Evolutionary conservation across 2,329 filamentous ascomycete species (phyloP), one percentile per base, ranked within the genome.

Genomic region (Clonostachys rhizophaga): DNA sequence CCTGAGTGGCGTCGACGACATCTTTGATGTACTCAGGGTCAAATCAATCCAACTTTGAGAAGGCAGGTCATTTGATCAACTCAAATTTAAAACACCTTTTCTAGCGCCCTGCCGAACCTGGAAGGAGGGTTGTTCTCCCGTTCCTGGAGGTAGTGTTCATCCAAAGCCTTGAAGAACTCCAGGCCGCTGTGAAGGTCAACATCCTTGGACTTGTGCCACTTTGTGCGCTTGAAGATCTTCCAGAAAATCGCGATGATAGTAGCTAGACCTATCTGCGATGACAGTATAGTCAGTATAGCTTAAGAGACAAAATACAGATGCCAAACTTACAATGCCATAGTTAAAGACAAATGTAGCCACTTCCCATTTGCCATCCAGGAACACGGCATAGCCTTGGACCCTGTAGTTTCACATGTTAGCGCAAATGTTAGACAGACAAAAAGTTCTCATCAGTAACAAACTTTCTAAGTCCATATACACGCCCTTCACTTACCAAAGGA

Each of bases 301-400:
- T 11, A 43, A 14, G 16, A 11, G n/a, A 17, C 30, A 20, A 3
- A 30, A 8, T 13, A 3, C 16, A 14, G n/a, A 6, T 10, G 6
- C 12, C 14, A 14, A 43, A 43, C 42, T 14, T 34, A 43, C 42
- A 13, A 43, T 43, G 11, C 42, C 42, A 34, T 43, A 43, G 20
- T 43, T 43, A 24, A 43, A 43, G 10, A 43, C 24, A 30, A 43
- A 43, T 11, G 42, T 43, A 30, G 42, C 42, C 12, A 43, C 42
- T 20, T 43, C 42, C 42, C 42, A 43, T 14, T 43, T 43, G n/a
- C 42, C 42, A 30, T 30, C 24, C 24, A 30, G 24, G 12, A 43
- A 43, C 5, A 43, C 42, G 16, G 42, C 42, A 30, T 43, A 43
- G 30, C 42, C 42, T 34, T 43, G 42, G 12, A 43, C 24, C 42